These are phyloP conservation scores for Bassia scoparia DNA, from an alignment of 148 eudicot species.

Conservation along the genomic window DNA sequence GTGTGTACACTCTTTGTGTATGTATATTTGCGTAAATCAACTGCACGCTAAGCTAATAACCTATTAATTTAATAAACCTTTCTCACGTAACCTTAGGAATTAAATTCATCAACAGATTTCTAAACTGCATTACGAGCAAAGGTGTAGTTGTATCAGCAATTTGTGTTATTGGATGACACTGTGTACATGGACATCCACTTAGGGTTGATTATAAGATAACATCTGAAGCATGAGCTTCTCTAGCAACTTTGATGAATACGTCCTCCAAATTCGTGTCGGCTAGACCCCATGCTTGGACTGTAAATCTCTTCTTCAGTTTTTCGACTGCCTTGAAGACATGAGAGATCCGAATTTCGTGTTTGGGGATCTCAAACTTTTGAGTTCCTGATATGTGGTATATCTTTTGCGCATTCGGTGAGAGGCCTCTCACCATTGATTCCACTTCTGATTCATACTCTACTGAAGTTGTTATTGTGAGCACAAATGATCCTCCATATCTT, in stretches of 20 bases:
- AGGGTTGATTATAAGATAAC: slow-evolving; percentile 43
- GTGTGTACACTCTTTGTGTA: too few relatives aligned
- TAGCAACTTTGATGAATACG: slow-evolving; percentile 82
- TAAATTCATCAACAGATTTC: too few relatives aligned
- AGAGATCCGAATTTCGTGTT: slow-evolving; percentile 56
- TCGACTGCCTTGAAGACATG: slow-evolving; percentile 77
- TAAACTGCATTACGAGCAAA: too few relatives aligned
- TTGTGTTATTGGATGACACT: too few relatives aligned
- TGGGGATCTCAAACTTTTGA: slow-evolving; percentile 80
- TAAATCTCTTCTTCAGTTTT: slow-evolving; percentile 62
- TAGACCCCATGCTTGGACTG: slow-evolving; percentile 83
- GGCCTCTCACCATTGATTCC: slow-evolving; percentile 48
- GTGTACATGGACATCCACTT: too few relatives aligned
- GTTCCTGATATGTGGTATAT: slow-evolving; percentile 81
- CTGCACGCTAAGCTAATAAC: too few relatives aligned
- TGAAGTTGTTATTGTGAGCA: slow-evolving; percentile 77
- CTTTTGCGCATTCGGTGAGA: slow-evolving; percentile 60
- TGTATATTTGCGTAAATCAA: too few relatives aligned
- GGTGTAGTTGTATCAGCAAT: too few relatives aligned
- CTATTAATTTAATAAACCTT: too few relatives aligned
- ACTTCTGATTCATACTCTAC: slow-evolving; percentile 57
- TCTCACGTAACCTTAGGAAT: too few relatives aligned
- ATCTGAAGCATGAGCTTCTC: slow-evolving; percentile 52
- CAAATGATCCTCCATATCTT: slow-evolving; percentile 76
- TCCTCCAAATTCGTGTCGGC: slow-evolving; percentile 89